Base-by-base conservation (phyloP, 1,139 yeast genomes). In the Debaryomyces udenii region DNA sequence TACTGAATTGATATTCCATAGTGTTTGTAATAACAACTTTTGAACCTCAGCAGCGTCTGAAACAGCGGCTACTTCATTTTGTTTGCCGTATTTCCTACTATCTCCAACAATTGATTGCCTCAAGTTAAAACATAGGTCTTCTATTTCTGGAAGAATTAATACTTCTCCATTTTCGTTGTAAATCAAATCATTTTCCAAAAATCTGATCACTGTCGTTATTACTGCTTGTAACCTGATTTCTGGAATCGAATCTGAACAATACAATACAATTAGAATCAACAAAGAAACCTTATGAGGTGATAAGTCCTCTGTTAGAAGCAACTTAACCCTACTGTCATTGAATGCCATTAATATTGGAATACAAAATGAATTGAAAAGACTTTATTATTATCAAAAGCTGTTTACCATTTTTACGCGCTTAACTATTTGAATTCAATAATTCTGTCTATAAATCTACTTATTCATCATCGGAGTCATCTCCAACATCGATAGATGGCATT, bases 401-500 rank as follows among this genome's bases (percentile, higher is more conserved):
- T 16, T 27, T n/a, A 32, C 29, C 30, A 16, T 20, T 34, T 36
- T 18, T 29, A 20, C 29, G 20, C 15, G 33, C 17, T 23, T 33
- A n/a, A 29, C 28, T 10, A 29, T 31, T 9, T 11, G 16, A 27
- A 18, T 15, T 15, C 20, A 14, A 7, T n/a, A 26, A 14, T 23
- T 11, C 6, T 6, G n/a, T n/a, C 6, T 30, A 27, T 23, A 17
- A 11, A 31, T 24, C 36, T 29, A 39, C 34, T 35, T 50, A 53
- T 34, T 55, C 59, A 17, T 53, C 56, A 38, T 66, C 71, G 10
- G 61, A 56, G 34, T 61, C 66, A 30, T 48, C 67, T 11, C 52
- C 78, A 31, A 79, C 51, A 27, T 74, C 79, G 42, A 81, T 74
- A 14, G 66, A 72, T 2, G 87, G 86, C 46, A 81, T 77, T 48